Base-by-base conservation (phyloP, 2,329 filamentous ascomycete genomes). In the Monascus ruber region DNA sequence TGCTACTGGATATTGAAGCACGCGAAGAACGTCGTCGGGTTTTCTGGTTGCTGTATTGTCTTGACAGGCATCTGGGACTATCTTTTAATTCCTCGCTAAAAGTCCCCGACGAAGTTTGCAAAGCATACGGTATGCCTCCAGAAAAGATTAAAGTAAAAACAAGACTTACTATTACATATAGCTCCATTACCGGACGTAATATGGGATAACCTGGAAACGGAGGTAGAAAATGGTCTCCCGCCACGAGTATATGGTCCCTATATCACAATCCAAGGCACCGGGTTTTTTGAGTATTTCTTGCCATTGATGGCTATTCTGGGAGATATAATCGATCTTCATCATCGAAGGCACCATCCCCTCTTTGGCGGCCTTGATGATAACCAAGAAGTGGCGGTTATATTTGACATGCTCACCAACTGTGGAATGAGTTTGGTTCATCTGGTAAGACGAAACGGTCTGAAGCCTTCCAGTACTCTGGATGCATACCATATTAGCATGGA, bases 211-310 rank as follows among this genome's bases (percentile, higher is more conserved):
- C 51, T 68, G 1, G 61, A 66, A 31, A 47, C 49, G 1, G 56
- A 60, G 2, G 43, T 52, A 6, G 39, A 49, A 1, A 42, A 47
- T 5, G 53, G 54, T 6, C 47, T 66, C 6, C 64, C 65, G 0
- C 44, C 50, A 0, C 54, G 62, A 6, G 42, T 51, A 1, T 43
- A 63, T 3, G 69, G 68, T 0, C 65, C 69, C 1, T 59, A 46
- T 4, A 51, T 44, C 5, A 45, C 47, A 11, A 44, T 59, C 28
- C 61, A 63, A 1, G 69, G 69, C 1, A 59, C 4, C 4, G 63
- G 64, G 1, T 66, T 71, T 31, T 72, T 72, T 34, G 69, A 71
- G 42, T 72, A 65, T 42, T 72, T 73, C 37, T 51, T 73, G 4
- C 70, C 69, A 0, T 53, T 72, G 1, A 71, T 71, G 63, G 58